Conservation (phyloP, 1,284 basidiomycete genomes). For the Cryptococcus deneoformans region DNA sequence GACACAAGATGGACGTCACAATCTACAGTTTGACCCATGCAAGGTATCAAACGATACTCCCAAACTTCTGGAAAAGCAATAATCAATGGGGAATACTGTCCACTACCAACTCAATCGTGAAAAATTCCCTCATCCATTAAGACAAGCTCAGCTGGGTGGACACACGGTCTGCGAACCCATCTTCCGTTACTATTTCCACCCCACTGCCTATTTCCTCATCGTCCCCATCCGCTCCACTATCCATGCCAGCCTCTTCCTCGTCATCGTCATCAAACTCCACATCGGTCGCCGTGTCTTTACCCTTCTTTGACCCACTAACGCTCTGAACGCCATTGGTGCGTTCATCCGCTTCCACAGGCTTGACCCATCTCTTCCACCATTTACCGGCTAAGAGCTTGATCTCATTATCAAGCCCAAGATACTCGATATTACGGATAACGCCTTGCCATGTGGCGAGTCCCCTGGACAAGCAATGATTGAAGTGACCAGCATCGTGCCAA, state of each 20-base stretch:
- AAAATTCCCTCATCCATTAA: background rate
- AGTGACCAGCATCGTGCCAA: constrained; percentile 28
- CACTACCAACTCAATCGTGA: too few relatives aligned
- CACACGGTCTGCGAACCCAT: constrained; percentile 11
- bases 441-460: constrained; percentile 47
- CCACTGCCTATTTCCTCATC: constrained; percentile 4
- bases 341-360: constrained; percentile 15
- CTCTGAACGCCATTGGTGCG: background rate
- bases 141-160: constrained; percentile 5
- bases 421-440: constrained; percentile 47
- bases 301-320: background rate
- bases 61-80: too few relatives aligned
- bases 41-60: too few relatives aligned
- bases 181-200: constrained; percentile 1
- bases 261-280: constrained; percentile 6
- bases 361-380: constrained; percentile 49
- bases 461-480: constrained; percentile 29
- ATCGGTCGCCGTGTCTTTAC: constrained; percentile 2
- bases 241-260: constrained; percentile 6
- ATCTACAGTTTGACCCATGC: too few relatives aligned
- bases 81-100: too few relatives aligned
- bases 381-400: constrained; percentile 43
- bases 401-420: constrained; percentile 41
- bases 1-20: too few relatives aligned
- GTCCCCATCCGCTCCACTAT: constrained; percentile 11